These are phyloP conservation scores for Trichoderma sp. DNA, from an alignment of 2,329 filamentous ascomycete genomes.

Conservation along the genomic window DNA sequence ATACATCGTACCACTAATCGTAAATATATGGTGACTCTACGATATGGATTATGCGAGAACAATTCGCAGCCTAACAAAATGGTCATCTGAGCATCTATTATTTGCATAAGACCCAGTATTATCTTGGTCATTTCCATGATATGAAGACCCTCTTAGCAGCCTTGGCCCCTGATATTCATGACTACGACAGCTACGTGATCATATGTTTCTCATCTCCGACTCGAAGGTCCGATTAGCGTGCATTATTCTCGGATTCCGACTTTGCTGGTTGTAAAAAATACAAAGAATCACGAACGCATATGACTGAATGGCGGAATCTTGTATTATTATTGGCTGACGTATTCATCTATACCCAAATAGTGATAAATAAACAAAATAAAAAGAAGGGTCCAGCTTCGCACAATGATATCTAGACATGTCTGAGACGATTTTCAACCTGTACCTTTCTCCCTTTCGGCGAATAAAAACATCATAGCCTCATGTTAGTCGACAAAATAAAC, in stretches of 20 bases:
- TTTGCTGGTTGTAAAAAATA: background rate
- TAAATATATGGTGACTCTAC: background rate
- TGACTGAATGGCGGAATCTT: background rate
- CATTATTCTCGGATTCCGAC: background rate
- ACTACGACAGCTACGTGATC: background rate
- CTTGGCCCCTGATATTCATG: background rate
- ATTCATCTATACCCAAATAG: background rate
- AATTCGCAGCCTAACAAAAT: background rate
- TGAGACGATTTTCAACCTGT: background rate
- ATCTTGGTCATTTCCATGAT: background rate
- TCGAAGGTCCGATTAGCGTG: background rate
- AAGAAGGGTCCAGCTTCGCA: background rate
- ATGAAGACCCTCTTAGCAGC: background rate
- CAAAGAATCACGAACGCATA: background rate
- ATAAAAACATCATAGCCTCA: background rate
- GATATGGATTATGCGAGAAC: background rate
- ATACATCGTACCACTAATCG: background rate
- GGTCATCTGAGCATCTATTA: background rate
- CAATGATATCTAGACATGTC: background rate
- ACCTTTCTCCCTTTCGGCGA: background rate
- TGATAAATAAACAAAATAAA: background rate
- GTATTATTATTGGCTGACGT: background rate
- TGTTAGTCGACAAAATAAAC: background rate
- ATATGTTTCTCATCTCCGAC: background rate
- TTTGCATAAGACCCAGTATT: background rate